Evolutionary conservation across 495 filamentous ascomycete genomes (phyloP).

Genomic region (Rusavskia elegans): DNA sequence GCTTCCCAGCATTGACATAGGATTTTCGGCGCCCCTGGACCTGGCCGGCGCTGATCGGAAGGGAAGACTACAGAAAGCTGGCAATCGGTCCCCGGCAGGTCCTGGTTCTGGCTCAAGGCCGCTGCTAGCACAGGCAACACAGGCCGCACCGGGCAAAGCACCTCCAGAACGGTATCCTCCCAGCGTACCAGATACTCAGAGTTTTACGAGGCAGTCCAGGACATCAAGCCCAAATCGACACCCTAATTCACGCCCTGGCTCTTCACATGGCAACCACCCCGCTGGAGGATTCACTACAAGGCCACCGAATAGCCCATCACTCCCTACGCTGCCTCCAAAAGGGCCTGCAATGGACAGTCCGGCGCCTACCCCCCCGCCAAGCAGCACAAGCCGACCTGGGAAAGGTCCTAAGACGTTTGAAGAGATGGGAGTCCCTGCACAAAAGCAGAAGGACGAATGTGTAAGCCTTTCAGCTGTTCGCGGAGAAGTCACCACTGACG

Average conservation of each 20-base stretch:
- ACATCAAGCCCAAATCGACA: slow-evolving; percentile 5
- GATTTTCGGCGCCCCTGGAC: slow-evolving; percentile 36
- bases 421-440: slow-evolving; percentile 84
- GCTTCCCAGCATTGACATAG: slow-evolving; percentile 30
- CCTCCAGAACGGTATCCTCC: not conserved
- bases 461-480: slow-evolving; percentile 40
- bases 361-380: slow-evolving; percentile 18
- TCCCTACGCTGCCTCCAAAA: slow-evolving; percentile 6
- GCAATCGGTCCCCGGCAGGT: slow-evolving; percentile 5
- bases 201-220: slow-evolving; percentile 3
- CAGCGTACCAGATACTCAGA: slow-evolving; percentile 10
- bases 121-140: not conserved
- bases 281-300: not conserved
- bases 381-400: slow-evolving; percentile 29
- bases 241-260: not conserved
- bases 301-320: not conserved
- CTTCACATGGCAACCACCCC: not conserved
- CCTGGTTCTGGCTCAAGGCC: not conserved
- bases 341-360: slow-evolving; percentile 4
- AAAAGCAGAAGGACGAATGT: slow-evolving; percentile 71
- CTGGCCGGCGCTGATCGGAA: slow-evolving; percentile 18
- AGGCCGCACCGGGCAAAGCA: not conserved
- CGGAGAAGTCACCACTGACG: slow-evolving; percentile 15
- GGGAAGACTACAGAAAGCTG: slow-evolving; percentile 16
- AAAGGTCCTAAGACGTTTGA: slow-evolving; percentile 95